Evolutionary conservation across 495 filamentous ascomycete genomes (phyloP).

Genomic region (Staphylotrichum tortipilum): DNA sequence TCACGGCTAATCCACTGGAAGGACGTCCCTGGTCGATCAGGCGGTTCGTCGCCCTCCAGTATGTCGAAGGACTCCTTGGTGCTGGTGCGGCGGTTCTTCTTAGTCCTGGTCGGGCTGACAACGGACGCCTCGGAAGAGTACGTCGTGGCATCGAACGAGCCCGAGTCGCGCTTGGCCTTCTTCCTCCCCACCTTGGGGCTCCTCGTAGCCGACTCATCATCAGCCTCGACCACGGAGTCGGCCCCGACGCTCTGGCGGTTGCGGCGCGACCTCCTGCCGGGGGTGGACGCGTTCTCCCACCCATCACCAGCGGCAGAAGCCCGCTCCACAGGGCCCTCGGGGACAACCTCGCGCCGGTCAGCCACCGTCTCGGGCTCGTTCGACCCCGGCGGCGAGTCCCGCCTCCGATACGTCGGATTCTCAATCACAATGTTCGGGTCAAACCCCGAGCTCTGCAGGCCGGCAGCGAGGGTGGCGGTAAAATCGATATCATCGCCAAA

Average conservation of each 20-base stretch:
- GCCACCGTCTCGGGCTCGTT: slow-evolving; percentile 40
- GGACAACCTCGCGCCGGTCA: slow-evolving; percentile 26
- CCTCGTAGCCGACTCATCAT: slow-evolving; percentile 16
- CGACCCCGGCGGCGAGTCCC: slow-evolving; percentile 56
- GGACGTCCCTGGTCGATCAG: slow-evolving; percentile 23
- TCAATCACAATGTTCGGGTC: slow-evolving; percentile 63
- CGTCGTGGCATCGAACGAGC: slow-evolving; percentile 19
- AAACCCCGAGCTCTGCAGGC: slow-evolving; percentile 57
- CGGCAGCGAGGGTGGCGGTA: slow-evolving; percentile 61
- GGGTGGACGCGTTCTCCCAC: background rate
- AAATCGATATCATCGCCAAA: slow-evolving; percentile 59
- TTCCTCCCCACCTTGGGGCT: too few relatives aligned
- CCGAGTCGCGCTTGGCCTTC: slow-evolving; percentile 24
- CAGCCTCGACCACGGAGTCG: slow-evolving; percentile 1
- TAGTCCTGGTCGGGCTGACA: slow-evolving; percentile 18
- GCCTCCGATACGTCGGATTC: slow-evolving; percentile 51
- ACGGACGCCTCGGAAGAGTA: slow-evolving; percentile 26
- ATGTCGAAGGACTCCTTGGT: slow-evolving; percentile 25
- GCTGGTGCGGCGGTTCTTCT: slow-evolving; percentile 22
- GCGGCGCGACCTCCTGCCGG: background rate
- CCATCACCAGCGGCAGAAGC: slow-evolving; percentile 7
- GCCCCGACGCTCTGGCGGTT: background rate
- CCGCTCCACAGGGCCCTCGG: slow-evolving; percentile 9
- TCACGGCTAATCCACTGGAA: slow-evolving; percentile 28
- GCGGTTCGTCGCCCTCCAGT: slow-evolving; percentile 25